phyloP scores from a whole-genome alignment of 1,139 yeast genomes.

The Geotrichum histeridarum region DNA sequence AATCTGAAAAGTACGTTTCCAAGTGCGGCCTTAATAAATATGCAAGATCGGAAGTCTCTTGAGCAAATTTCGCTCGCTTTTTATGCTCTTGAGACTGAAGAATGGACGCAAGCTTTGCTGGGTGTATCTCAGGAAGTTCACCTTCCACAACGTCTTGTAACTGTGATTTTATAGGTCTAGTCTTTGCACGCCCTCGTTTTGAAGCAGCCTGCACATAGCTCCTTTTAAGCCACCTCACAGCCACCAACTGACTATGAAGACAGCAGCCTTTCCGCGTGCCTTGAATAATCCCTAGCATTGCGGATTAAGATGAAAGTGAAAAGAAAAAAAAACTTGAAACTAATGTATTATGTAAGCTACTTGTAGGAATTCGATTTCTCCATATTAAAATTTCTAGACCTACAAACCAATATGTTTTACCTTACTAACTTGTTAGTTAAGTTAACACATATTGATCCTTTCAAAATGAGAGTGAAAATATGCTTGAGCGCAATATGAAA shows the following conservation, averaged over 20 bases:
- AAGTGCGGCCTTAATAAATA: constrained; percentile 14
- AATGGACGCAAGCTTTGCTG: not conserved
- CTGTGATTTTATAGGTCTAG: constrained; percentile 2
- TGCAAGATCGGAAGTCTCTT: constrained; percentile 9
- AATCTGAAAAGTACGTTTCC: constrained; percentile 14
- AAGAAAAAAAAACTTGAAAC: too few relatives aligned
- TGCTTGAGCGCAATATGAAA: too few relatives aligned
- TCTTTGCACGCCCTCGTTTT: not conserved
- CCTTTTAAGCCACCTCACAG: not conserved
- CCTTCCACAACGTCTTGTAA: constrained; percentile 1
- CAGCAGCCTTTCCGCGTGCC: not conserved
- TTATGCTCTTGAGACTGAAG: constrained; percentile 9
- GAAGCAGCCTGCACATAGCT: not conserved
- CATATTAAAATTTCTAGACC: too few relatives aligned
- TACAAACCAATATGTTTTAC: too few relatives aligned
- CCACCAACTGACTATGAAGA: not conserved
- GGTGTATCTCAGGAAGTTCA: not conserved
- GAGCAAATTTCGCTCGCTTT: constrained; percentile 9
- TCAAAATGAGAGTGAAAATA: too few relatives aligned
- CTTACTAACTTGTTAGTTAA: too few relatives aligned
- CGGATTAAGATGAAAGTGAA: not conserved
- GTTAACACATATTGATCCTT: too few relatives aligned
- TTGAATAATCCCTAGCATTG: not conserved
- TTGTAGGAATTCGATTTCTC: too few relatives aligned
- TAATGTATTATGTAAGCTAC: not conserved